Evolutionary conservation across 1,139 yeast species (phyloP).

Genomic region (Hansenula lynferdii): DNA sequence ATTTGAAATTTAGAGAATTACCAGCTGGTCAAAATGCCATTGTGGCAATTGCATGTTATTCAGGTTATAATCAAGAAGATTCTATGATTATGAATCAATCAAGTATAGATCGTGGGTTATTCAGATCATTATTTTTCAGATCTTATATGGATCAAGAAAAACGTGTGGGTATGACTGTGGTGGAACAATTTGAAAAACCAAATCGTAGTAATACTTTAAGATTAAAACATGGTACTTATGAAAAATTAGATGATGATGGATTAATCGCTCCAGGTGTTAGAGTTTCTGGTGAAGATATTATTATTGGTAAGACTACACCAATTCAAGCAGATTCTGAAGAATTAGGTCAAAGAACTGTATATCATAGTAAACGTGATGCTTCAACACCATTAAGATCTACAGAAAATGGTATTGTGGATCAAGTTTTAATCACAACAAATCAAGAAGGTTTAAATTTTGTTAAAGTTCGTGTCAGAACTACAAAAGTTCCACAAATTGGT

Average conservation of each 20-base stretch:
- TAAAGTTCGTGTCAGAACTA: constrained; percentile 97
- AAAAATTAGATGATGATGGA: constrained; percentile 97
- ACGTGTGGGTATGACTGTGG: constrained; percentile 96
- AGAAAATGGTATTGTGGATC: constrained; percentile 98
- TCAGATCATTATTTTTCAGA: constrained; percentile 92
- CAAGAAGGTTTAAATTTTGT: constrained; percentile 98
- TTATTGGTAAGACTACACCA: constrained; percentile 97
- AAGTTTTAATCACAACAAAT: constrained; percentile 91
- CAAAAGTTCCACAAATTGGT: constrained; percentile 98
- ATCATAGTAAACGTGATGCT: constrained; percentile 97
- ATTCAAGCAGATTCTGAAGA: constrained; percentile 98
- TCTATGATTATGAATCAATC: constrained; percentile 99
- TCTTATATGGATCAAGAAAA: constrained; percentile 99
- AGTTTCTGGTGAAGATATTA: constrained; percentile 97
- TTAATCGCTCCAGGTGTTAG: constrained; percentile 97
- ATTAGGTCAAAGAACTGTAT: constrained; percentile 96
- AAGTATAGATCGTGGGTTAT: constrained; percentile 93
- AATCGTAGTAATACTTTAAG: constrained; percentile 90
- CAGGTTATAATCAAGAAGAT: constrained; percentile 99
- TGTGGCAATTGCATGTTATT: constrained; percentile 96
- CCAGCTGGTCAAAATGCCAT: constrained; percentile 99
- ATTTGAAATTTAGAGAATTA: constrained; percentile 90
- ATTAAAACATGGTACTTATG: constrained; percentile 97
- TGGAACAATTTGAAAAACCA: constrained; percentile 95
- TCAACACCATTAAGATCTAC: constrained; percentile 96